These are phyloP conservation scores for Sindora glabra DNA, from an alignment of 306 rosid genomes.

Conservation along the genomic window DNA sequence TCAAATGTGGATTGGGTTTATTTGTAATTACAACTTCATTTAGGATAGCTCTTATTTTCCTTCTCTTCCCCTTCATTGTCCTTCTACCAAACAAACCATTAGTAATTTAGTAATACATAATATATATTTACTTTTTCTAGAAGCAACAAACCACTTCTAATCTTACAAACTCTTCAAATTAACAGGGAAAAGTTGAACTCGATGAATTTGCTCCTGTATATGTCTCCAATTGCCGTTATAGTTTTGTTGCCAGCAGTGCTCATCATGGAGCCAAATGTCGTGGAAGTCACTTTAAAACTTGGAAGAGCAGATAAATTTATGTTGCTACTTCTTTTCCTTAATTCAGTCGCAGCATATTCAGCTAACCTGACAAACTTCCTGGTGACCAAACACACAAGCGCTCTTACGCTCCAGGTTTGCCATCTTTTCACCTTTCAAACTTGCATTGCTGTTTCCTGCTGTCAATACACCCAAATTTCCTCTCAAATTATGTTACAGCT, in stretches of 20 bases:
- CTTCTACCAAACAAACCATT: neutral
- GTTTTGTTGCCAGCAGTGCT: slow-evolving; percentile 83
- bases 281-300: slow-evolving; percentile 49
- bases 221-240: slow-evolving; percentile 85
- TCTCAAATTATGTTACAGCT: slow-evolving; percentile 3
- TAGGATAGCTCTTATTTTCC: too few relatives aligned
- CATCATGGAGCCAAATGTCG: slow-evolving; percentile 80
- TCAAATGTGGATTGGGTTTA: too few relatives aligned
- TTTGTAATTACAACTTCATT: too few relatives aligned
- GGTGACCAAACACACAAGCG: slow-evolving; percentile 97
- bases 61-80: too few relatives aligned
- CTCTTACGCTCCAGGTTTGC: slow-evolving; percentile 89
- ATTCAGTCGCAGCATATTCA: slow-evolving; percentile 73
- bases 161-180: slow-evolving; percentile 14
- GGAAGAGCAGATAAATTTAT: slow-evolving; percentile 67
- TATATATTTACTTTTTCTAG: neutral
- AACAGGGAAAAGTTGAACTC: slow-evolving; percentile 95
- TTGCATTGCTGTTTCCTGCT: neutral
- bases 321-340: slow-evolving; percentile 85
- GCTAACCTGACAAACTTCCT: slow-evolving; percentile 93
- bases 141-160: neutral
- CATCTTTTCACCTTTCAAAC: neutral
- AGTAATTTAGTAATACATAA: neutral
- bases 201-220: slow-evolving; percentile 86
- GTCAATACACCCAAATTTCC: neutral